Base-by-base conservation (phyloP, 2,329 filamentous ascomycete species). In the Biscogniauxia sp. region DNA sequence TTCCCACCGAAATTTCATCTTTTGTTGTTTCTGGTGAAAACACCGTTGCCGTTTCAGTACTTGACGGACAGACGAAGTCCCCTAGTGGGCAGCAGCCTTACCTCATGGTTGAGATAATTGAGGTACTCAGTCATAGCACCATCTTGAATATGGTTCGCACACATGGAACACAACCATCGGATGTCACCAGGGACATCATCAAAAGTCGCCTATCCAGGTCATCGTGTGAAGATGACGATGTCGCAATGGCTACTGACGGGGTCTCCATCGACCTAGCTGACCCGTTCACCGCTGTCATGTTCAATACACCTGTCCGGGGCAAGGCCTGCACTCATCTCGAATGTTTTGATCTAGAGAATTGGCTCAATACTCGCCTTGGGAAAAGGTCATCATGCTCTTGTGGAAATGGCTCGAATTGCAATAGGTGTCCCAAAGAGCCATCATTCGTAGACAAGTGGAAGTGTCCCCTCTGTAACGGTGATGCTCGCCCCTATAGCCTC, bases 331-430 rank as follows among this genome's bases (percentile, higher is more conserved):
- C 79, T 23, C 94, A 99, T 72, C 79, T 89, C 41, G 92, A 97
- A 71, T 97, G 93, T 72, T 97, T 98, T 72, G 94, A 98, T 72
- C 85, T 97, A 7, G 84, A 90, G 20, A 93, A 85, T 0, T 98
- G 92, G 79, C 82, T 99, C 8, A 75, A 80, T 15, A 91, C 89
- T 5, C 86, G 91, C 51, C 79, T 80, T 5, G 75, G 77, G 15
- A 82, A 81, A 62, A 72, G 75, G 23, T n/a, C n/a, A n/a, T 66
- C 69, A 23, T 66, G 65, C 23, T 68, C 66, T 28, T 81, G 78
- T 66, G 67, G 70, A 55, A 72, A 79, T 55, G 60, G 67, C 20
- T 56, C 73, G 55, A 67, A 72, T 49, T 81, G 81, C 57, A 60
- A 62, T 11, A 59, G 41, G 0, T 82, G 78, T 66, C 68, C 70